These are phyloP conservation scores for Polymyxa betae DNA, from an alignment of 208 protist genomes.

Conservation along the genomic window DNA sequence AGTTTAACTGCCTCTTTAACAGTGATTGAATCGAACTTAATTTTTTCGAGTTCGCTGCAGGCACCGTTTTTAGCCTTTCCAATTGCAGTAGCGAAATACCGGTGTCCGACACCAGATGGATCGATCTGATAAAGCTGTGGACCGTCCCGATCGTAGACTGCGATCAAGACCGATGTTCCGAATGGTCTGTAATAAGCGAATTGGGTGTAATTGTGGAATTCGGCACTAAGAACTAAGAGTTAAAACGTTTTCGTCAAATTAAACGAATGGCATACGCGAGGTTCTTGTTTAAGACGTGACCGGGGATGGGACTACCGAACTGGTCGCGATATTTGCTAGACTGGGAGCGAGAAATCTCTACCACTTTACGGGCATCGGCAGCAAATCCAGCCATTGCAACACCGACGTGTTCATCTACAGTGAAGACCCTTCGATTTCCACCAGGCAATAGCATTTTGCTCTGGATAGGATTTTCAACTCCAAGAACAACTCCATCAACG, in stretches of 20 bases:
- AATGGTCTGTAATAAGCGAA: conserved; percentile 88
- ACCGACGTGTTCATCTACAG: conserved; percentile 88
- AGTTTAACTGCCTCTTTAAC: conserved; percentile 88
- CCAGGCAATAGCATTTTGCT: conserved; percentile 91
- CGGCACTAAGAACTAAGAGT: conserved; percentile 77
- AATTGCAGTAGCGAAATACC: conserved; percentile 90
- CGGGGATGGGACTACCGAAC: conserved; percentile 87
- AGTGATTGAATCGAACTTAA: conserved; percentile 88
- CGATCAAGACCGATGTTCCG: conserved; percentile 90
- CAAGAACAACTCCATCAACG: conserved; percentile 96
- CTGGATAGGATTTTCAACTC: conserved; percentile 94
- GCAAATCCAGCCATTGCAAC: conserved; percentile 89
- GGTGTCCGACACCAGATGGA: conserved; percentile 84
- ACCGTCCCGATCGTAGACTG: conserved; percentile 84
- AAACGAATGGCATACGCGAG: conserved; percentile 69
- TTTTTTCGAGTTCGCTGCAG: conserved; percentile 97
- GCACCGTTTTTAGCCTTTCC: conserved; percentile 95
- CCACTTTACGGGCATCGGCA: conserved; percentile 91
- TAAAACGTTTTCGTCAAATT: not conserved
- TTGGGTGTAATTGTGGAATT: not conserved
- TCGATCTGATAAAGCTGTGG: conserved; percentile 94
- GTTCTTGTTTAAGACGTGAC: conserved; percentile 83
- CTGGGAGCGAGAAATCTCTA: conserved; percentile 86
- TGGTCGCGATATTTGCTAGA: conserved; percentile 86
- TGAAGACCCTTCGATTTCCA: conserved; percentile 91